Percentiles rank a stretch among this genome's conserved stretches.
Conservation (phyloP, 331 rosid species). For the Rosa hybrid region DNA sequence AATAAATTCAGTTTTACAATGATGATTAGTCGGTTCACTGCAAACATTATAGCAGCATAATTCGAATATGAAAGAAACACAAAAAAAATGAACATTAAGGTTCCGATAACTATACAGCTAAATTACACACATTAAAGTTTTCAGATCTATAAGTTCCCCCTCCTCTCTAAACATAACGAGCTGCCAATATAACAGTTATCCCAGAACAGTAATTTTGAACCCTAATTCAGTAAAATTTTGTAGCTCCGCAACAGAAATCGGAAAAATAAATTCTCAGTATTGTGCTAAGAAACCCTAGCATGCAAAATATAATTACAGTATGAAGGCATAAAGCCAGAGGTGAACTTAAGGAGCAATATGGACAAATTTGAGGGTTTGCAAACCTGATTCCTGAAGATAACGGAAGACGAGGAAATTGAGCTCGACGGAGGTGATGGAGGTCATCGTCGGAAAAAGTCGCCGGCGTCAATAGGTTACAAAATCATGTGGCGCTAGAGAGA, state of each 20-base stretch:
- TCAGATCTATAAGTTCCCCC: neutral
- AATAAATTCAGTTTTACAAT: neutral
- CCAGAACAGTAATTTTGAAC: neutral
- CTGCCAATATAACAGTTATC: neutral
- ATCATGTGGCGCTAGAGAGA: slow-evolving; percentile 7
- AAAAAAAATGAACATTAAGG: neutral
- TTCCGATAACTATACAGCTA: neutral
- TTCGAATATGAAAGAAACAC: neutral
- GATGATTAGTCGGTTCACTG: neutral
- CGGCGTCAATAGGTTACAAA: slow-evolving; percentile 26
- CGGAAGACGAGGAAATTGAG: slow-evolving; percentile 84
- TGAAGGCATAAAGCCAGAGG: neutral
- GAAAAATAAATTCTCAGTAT: neutral
- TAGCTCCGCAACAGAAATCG: neutral
- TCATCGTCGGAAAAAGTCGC: slow-evolving; percentile 45
- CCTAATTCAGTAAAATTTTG: slow-evolving; percentile 1
- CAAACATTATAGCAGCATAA: neutral
- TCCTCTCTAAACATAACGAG: neutral
- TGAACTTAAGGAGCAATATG: neutral
- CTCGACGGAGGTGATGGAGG: slow-evolving; percentile 76
- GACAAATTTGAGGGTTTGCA: neutral
- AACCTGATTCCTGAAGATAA: slow-evolving; percentile 95
- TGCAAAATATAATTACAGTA: neutral
- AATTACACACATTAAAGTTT: neutral
- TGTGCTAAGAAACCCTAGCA: slow-evolving; percentile 1